phyloP scores from a whole-genome alignment of 768 basidiomycete species.

The Rhizopogon vinicolor region DNA sequence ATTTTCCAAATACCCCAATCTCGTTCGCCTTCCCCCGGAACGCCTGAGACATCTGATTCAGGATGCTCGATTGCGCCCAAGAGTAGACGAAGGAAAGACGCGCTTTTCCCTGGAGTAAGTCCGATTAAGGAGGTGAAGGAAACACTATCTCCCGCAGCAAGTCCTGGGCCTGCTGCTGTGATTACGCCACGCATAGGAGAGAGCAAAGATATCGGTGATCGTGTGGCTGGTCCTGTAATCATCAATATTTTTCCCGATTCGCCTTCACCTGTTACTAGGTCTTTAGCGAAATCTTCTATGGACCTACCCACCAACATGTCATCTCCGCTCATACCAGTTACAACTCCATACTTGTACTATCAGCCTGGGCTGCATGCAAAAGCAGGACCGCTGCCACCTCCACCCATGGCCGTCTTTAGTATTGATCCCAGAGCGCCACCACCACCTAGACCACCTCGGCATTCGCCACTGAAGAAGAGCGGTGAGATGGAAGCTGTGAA shows the following conservation, averaged over 20 bases:
- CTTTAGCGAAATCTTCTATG: neutral
- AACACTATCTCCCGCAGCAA: constrained; percentile 1
- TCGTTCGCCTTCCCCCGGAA: constrained; percentile 26
- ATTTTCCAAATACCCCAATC: constrained; percentile 33
- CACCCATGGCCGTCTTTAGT: constrained; percentile 53
- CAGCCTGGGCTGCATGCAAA: constrained; percentile 67
- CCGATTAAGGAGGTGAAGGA: constrained; percentile 23
- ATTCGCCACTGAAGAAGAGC: constrained; percentile 47
- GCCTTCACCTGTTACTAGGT: constrained; percentile 11
- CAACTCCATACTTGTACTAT: constrained; percentile 48
- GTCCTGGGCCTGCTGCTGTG: constrained; percentile 22
- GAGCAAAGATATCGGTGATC: constrained; percentile 51
- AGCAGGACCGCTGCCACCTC: constrained; percentile 70
- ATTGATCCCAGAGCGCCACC: constrained; percentile 46
- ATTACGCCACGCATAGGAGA: constrained; percentile 62
- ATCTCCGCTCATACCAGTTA: constrained; percentile 21
- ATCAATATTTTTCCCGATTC: constrained; percentile 39
- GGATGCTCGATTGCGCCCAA: constrained; percentile 20
- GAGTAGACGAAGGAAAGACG: constrained; percentile 29
- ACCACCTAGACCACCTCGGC: constrained; percentile 56
- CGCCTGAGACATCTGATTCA: constrained; percentile 27
- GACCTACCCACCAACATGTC: constrained; percentile 20
- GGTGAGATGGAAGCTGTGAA: constrained; percentile 54
- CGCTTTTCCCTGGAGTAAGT: constrained; percentile 26
- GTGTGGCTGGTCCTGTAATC: constrained; percentile 61